Percentiles rank a stretch among this genome's conserved stretches.
phyloP scores from a whole-genome alignment of 2,329 filamentous ascomycete genomes.

The Myriosclerotinia scirpicola region DNA sequence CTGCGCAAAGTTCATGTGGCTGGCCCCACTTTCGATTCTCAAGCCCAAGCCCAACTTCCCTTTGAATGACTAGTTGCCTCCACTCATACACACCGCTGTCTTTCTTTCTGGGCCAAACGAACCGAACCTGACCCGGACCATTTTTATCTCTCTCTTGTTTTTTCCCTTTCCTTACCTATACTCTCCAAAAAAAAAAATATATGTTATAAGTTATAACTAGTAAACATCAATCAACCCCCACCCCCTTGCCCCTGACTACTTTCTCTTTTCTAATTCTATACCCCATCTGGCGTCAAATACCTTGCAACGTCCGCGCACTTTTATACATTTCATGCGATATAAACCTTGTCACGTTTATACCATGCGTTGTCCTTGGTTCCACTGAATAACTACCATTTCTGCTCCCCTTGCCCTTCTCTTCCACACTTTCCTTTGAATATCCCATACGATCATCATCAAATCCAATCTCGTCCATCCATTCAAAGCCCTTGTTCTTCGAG shows the following conservation, averaged over 20 bases:
- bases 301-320: constrained; percentile 25
- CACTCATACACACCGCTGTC: constrained; percentile 24
- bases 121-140: constrained; percentile 15
- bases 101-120: constrained; percentile 20
- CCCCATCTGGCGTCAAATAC: constrained; percentile 20
- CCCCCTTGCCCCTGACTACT: constrained; percentile 6
- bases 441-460: constrained; percentile 14
- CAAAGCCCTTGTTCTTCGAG: constrained; percentile 22
- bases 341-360: constrained; percentile 40
- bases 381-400: constrained; percentile 25
- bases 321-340: constrained; percentile 29
- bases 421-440: constrained; percentile 11
- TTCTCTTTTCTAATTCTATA: constrained; percentile 16
- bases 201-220: not conserved
- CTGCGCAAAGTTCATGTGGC: constrained; percentile 20
- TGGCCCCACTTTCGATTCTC: constrained; percentile 18
- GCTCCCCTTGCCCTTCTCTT: constrained; percentile 22
- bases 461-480: constrained; percentile 19
- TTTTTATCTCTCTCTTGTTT: constrained; percentile 8
- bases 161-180: not conserved
- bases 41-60: constrained; percentile 17
- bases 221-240: constrained; percentile 12
- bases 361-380: constrained; percentile 36
- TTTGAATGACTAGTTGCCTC: constrained; percentile 19
- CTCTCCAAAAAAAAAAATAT: not conserved